Evolutionary conservation across 176 grass and related monocot genomes (phyloP).

Genomic region (Juncus inflexus): DNA sequence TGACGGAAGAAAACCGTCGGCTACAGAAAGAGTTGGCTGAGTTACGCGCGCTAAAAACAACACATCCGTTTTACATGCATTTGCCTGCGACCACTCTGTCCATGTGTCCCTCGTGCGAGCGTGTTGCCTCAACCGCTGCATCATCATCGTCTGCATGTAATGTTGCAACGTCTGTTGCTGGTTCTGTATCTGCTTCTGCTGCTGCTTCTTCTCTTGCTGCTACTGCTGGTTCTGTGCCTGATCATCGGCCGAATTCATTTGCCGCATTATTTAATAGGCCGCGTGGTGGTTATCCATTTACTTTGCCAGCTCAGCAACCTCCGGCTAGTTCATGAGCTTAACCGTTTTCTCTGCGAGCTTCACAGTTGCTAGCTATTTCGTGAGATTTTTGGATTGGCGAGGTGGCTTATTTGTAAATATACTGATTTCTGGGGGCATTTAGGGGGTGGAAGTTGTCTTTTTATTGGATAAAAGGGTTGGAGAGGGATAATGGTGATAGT

Average conservation of each 20-base stretch:
- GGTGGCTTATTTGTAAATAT: conserved; percentile 19
- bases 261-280: conserved; percentile 57
- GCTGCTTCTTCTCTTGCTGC: conserved; percentile 24
- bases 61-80: conserved; percentile 82
- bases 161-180: neutral
- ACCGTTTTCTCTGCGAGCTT: conserved; percentile 14
- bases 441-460: neutral
- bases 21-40: conserved; percentile 91
- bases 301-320: conserved; percentile 28
- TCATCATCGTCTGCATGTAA: conserved; percentile 15
- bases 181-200: conserved; percentile 26
- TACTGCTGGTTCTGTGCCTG: neutral
- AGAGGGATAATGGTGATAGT: conserved; percentile 11
- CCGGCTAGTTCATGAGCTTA: conserved; percentile 37
- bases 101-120: conserved; percentile 98
- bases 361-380: conserved; percentile 33
- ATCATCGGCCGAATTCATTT: conserved; percentile 53
- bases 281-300: conserved; percentile 14
- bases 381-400: conserved; percentile 38
- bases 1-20: conserved; percentile 98
- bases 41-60: conserved; percentile 74
- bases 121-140: conserved; percentile 37
- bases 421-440: conserved; percentile 15
- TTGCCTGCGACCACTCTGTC: conserved; percentile 91
- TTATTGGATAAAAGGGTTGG: conserved; percentile 12